These are phyloP conservation scores for Cylindrotheca fusiformis DNA, from an alignment of 108 stramenopile species.

Conservation along the genomic window DNA sequence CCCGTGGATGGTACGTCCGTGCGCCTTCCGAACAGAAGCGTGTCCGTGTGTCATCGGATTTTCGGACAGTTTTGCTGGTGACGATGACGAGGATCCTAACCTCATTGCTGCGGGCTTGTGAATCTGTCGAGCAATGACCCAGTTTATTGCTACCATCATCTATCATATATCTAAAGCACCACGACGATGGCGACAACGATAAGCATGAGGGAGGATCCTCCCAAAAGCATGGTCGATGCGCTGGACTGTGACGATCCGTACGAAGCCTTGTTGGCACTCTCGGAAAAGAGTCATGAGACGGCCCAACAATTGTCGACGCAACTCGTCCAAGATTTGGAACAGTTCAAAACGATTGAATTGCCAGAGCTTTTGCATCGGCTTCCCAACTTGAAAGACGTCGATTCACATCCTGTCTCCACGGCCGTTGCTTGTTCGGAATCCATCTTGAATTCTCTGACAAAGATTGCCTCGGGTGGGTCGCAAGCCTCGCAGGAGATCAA, in stretches of 20 bases:
- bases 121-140: too few relatives aligned
- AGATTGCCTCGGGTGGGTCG: conserved; percentile 79
- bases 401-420: conserved; percentile 43
- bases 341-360: conserved; percentile 15
- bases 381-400: conserved; percentile 15
- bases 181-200: too few relatives aligned
- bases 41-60: too few relatives aligned
- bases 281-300: conserved; percentile 26
- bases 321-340: conserved; percentile 15
- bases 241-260: conserved; percentile 48
- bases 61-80: too few relatives aligned
- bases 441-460: conserved; percentile 72
- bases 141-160: too few relatives aligned
- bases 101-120: too few relatives aligned
- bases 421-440: conserved; percentile 70
- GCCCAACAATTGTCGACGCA: conserved; percentile 39
- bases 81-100: too few relatives aligned
- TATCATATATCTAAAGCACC: too few relatives aligned
- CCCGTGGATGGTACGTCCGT: too few relatives aligned
- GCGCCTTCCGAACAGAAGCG: too few relatives aligned
- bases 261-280: conserved; percentile 45
- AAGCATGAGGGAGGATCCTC: too few relatives aligned
- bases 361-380: conserved; percentile 21
- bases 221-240: conserved; percentile 52
- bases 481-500: conserved; percentile 80